Percentiles rank a stretch among this genome's conserved stretches.
These are phyloP conservation scores for Fusarium ramigenum DNA, from an alignment of 2,329 filamentous ascomycete species.

Conservation along the genomic window DNA sequence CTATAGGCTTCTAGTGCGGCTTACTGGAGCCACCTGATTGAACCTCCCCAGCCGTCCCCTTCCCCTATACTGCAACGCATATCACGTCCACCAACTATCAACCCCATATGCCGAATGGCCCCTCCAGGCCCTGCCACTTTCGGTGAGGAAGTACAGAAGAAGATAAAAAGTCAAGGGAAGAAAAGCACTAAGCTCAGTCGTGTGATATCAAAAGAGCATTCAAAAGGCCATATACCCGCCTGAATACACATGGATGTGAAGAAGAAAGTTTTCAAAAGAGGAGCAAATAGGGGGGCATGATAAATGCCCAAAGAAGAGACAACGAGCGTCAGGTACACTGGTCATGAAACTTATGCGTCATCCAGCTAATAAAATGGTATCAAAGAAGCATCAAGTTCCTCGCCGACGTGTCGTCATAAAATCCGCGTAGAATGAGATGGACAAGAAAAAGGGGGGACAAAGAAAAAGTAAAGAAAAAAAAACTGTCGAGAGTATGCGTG, in stretches of 20 bases:
- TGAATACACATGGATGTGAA: conserved; percentile 10
- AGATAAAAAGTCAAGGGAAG: conserved; percentile 26
- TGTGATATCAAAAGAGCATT: conserved; percentile 36
- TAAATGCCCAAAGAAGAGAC: conserved; percentile 24
- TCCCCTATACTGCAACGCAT: not conserved
- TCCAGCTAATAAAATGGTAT: conserved; percentile 45
- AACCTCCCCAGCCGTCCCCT: conserved; percentile 22
- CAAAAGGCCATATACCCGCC: conserved; percentile 20
- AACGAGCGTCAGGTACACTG: conserved; percentile 40
- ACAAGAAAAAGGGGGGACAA: not conserved
- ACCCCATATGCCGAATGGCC: conserved; percentile 20
- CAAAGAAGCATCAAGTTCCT: conserved; percentile 42
- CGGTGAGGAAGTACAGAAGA: conserved; percentile 31
- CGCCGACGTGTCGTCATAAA: conserved; percentile 41
- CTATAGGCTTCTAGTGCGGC: conserved; percentile 1
- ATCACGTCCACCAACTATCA: not conserved
- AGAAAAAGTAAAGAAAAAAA: not conserved
- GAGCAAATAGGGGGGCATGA: conserved; percentile 19
- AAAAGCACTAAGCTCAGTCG: conserved; percentile 38
- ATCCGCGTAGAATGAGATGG: conserved; percentile 23
- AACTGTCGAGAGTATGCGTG: not conserved
- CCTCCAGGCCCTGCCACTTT: conserved; percentile 28
- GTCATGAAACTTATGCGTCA: conserved; percentile 36
- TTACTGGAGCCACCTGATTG: not conserved
- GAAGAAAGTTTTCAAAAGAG: conserved; percentile 30